Conservation (phyloP, 805 yeast genomes). For the Kazachstania kunashirensis region DNA sequence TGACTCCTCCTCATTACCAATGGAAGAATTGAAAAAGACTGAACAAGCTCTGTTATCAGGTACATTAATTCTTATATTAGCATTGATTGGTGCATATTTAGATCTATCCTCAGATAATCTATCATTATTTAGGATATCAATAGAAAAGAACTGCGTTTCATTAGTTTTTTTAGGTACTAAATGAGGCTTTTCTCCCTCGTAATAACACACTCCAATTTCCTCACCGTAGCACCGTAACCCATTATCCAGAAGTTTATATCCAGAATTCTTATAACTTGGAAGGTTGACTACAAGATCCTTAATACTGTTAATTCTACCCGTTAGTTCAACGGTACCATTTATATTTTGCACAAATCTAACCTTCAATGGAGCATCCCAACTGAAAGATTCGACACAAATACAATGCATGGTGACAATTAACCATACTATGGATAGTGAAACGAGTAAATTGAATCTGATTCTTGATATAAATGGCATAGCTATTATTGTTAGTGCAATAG, state of each 20-base stretch:
- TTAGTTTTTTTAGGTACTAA: constrained; percentile 32
- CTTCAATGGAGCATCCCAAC: constrained; percentile 5
- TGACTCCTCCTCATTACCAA: constrained; percentile 29
- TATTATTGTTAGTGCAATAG: constrained; percentile 38
- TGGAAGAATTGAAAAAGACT: constrained; percentile 45
- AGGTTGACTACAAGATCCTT: constrained; percentile 43
- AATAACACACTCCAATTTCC: constrained; percentile 48
- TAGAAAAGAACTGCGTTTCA: constrained; percentile 35
- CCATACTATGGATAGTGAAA: constrained; percentile 33
- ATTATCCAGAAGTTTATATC: constrained; percentile 3
- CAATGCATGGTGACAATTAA: constrained; percentile 30
- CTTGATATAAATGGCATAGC: constrained; percentile 62
- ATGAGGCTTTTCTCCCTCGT: constrained; percentile 41
- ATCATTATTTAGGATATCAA: constrained; percentile 44
- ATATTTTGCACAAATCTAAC: constrained; percentile 32
- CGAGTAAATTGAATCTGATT: constrained; percentile 36
- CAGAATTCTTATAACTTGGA: constrained; percentile 47
- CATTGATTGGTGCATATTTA: constrained; percentile 54
- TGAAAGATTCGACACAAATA: neutral
- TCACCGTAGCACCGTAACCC: constrained; percentile 34
- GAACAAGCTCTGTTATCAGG: constrained; percentile 57
- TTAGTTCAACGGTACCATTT: constrained; percentile 26
- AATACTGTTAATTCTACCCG: constrained; percentile 19
- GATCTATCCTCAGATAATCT: constrained; percentile 37
- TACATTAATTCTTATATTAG: constrained; percentile 49